phyloP scores from a whole-genome alignment of 73 alveolate species.

The Paramecium pentaurelia region DNA sequence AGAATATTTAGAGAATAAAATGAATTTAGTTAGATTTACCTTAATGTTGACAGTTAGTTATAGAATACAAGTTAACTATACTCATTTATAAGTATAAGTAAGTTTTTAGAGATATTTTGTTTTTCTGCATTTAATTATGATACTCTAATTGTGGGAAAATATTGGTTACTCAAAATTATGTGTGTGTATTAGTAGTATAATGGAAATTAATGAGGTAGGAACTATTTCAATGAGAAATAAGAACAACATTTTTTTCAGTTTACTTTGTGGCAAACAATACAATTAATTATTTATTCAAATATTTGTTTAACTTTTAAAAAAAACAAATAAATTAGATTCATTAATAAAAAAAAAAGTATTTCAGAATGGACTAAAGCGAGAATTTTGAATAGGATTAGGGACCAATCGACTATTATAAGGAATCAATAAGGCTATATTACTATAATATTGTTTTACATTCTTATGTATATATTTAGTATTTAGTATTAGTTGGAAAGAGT shows the following conservation, averaged over 20 bases:
- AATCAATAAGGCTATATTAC: constrained; percentile 16
- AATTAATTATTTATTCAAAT: not conserved
- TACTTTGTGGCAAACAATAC: constrained; percentile 37
- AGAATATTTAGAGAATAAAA: not conserved
- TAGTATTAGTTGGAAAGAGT: constrained; percentile 25
- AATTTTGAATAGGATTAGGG: not conserved
- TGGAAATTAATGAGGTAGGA: not conserved
- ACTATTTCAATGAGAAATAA: not conserved
- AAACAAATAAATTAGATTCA: constrained; percentile 12
- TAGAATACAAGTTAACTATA: not conserved
- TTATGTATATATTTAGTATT: not conserved
- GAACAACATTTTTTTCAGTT: not conserved
- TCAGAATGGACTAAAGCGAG: not conserved
- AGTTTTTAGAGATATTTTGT: not conserved
- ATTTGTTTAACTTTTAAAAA: not conserved
- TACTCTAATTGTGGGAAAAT: not conserved
- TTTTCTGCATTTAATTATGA: not conserved
- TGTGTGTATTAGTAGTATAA: not conserved
- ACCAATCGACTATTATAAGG: constrained; percentile 32
- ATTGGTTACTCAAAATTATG: not conserved
- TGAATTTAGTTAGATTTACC: not conserved
- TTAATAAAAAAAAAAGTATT: not conserved
- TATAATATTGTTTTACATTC: constrained; percentile 10
- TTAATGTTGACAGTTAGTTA: not conserved
- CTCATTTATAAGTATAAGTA: not conserved